Percentiles rank a stretch among this genome's conserved stretches.
phyloP scores from a whole-genome alignment of 2,329 filamentous ascomycete species.

The Penicillium sp. region DNA sequence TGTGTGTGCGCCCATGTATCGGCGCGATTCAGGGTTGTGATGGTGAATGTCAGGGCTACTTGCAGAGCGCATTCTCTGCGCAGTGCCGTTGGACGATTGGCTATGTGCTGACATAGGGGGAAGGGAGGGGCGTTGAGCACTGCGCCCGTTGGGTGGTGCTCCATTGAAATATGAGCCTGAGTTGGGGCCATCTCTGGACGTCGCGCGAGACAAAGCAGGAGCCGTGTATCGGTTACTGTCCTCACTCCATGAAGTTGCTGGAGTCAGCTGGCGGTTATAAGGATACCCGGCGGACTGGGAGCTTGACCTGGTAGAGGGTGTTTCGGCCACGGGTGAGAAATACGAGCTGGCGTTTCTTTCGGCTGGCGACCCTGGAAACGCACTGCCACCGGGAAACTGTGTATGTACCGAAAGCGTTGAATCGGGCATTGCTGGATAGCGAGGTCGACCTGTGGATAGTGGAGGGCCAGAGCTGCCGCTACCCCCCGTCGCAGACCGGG shows the following conservation, averaged over 20 bases:
- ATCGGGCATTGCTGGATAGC: slow-evolving; percentile 69
- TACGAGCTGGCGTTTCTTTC: slow-evolving; percentile 77
- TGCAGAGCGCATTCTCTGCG: slow-evolving; percentile 82
- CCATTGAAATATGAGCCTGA: slow-evolving; percentile 66
- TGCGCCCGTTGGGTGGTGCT: slow-evolving; percentile 60
- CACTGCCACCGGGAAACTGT: slow-evolving; percentile 55
- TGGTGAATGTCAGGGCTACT: slow-evolving; percentile 94
- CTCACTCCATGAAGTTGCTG: slow-evolving; percentile 72
- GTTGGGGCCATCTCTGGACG: slow-evolving; percentile 76
- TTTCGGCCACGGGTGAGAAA: slow-evolving; percentile 84
- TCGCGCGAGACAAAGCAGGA: slow-evolving; percentile 79
- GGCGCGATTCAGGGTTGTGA: slow-evolving; percentile 56
- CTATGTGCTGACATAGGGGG: slow-evolving; percentile 67
- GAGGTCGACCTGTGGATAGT: slow-evolving; percentile 62
- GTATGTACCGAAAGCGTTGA: slow-evolving; percentile 71
- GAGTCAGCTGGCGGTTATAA: slow-evolving; percentile 75
- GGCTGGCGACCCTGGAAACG: slow-evolving; percentile 70
- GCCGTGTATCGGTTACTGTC: slow-evolving; percentile 83
- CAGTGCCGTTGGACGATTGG: slow-evolving; percentile 56
- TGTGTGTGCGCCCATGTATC: slow-evolving; percentile 60
- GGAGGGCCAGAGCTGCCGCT: slow-evolving; percentile 46
- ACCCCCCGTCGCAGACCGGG: slow-evolving; percentile 74
- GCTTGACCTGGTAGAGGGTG: slow-evolving; percentile 61
- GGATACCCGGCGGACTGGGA: slow-evolving; percentile 70
- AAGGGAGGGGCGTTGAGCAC: slow-evolving; percentile 73